Base-by-base conservation (phyloP, 164 flowering plant species). In the Chimonanthus salicifolius region DNA sequence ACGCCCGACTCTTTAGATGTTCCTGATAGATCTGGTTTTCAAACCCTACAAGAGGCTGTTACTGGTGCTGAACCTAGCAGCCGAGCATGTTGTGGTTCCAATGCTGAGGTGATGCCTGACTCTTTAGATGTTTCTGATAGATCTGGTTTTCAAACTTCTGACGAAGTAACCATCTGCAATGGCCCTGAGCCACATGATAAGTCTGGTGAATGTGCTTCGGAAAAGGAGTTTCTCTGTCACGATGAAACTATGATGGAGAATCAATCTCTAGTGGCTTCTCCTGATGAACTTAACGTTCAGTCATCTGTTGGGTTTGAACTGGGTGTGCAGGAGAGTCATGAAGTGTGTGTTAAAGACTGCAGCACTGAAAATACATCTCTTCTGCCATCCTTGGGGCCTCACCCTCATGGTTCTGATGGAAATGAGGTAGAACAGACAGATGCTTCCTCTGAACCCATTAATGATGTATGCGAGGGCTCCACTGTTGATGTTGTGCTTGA, bases 141-240 rank as follows among this genome's bases (percentile, higher is more conserved):
- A 2, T 21, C 62, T 73, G 77, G 77, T 43, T 11, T 69, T 50
- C 46, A 62, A 63, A 78, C 65, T 47, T 64, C 65, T 66, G 77
- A 68, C 4, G 60, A 33, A 33, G 2, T 33, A 58, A 74, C 15
- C 70, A 11, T 62, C 10, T 21, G 68, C 47, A 21, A 44, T n/a
- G 47, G 5, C 5, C 47, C 5, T 43, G 47, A 21, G 8, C 0
- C 68, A 44, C 11, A 21, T 7, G 68, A 21, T 5, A 7, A 5
- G 45, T 8, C 11, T 43, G 20, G 7, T 43, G 47, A 65, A 7
- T 7, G 9, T 21, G 2, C 65, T 3, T 33, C 33, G 33, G 16
- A 6, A 10, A 13, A 5, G 4, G 7, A 6, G 10, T 5, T 62
- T 18, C 65, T 18, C 65, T 62, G 6, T 11, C 16, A 13, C n/a